A percentile compares a stretch with the other conserved stretches of the same genome.
Conservation (phyloP, 495 filamentous ascomycete species). For the Cercophora sp. region DNA sequence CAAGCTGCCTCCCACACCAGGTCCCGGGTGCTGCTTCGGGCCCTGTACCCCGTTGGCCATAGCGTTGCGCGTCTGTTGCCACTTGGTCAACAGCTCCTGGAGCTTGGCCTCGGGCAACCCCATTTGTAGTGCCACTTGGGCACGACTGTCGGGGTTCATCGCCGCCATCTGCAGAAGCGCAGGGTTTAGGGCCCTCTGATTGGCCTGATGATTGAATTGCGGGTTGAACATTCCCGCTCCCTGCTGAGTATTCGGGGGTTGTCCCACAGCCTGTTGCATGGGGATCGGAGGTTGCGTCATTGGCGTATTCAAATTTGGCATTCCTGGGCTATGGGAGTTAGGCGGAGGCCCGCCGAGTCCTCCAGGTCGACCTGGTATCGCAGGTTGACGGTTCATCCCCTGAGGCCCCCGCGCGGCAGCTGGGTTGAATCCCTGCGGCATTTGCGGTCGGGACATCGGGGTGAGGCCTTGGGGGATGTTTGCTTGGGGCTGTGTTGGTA, state of each 20-base stretch:
- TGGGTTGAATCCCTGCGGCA: conserved; percentile 34
- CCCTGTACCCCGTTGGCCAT: conserved; percentile 14
- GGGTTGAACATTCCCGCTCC: conserved; percentile 29
- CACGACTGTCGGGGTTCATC: conserved; percentile 31
- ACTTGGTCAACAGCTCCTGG: conserved; percentile 39
- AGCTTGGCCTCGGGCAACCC: conserved; percentile 37
- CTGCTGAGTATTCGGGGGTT: conserved; percentile 36
- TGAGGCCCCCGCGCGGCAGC: conserved; percentile 41
- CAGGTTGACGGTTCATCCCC: conserved; percentile 25
- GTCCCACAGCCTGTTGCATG: conserved; percentile 36
- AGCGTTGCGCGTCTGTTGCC: conserved; percentile 24
- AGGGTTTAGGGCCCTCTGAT: conserved; percentile 12
- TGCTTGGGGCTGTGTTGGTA: conserved; percentile 32
- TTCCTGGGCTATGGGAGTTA: conserved; percentile 48
- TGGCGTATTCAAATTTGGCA: conserved; percentile 48
- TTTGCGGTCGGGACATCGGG: conserved; percentile 35
- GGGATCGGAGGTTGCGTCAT: conserved; percentile 41
- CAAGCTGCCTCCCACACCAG: too few species aligned
- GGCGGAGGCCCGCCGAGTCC: conserved; percentile 37
- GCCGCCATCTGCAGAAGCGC: conserved; percentile 26
- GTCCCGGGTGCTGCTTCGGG: conserved; percentile 17
- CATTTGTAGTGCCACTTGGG: conserved; percentile 24
- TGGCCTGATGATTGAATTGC: conserved; percentile 30
- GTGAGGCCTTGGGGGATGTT: conserved; percentile 31
- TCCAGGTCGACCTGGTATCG: conserved; percentile 47